Evolutionary conservation across 306 rosid species (phyloP).

Genomic region (Cucumis hystrix): DNA sequence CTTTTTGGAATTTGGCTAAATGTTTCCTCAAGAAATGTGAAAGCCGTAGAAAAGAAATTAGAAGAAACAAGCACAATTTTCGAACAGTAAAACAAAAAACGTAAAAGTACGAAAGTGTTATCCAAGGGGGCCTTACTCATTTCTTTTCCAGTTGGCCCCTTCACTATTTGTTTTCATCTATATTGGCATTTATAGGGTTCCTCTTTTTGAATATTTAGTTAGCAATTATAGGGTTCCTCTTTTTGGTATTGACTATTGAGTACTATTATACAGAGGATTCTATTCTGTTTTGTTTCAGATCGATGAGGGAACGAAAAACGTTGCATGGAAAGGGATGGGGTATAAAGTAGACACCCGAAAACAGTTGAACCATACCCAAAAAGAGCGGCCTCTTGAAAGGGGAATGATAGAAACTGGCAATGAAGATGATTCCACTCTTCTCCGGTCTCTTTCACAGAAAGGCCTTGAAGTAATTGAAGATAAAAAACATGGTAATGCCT

Average conservation of each 20-base stretch:
- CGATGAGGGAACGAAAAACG: slow-evolving; percentile 41
- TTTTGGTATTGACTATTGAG: not conserved
- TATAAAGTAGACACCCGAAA: slow-evolving; percentile 41
- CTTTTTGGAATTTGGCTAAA: too few species aligned
- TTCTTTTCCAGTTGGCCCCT: not conserved
- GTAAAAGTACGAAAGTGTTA: not conserved
- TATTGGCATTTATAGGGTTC: not conserved
- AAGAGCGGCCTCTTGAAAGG: slow-evolving; percentile 62
- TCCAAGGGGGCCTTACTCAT: not conserved
- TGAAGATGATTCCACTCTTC: slow-evolving; percentile 34
- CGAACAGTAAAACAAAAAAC: too few species aligned
- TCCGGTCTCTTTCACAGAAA: slow-evolving; percentile 40
- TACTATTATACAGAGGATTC: not conserved
- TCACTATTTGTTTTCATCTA: not conserved
- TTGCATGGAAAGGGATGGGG: slow-evolving; percentile 60
- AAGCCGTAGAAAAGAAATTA: not conserved
- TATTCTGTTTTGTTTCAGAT: slow-evolving; percentile 21
- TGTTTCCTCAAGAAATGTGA: too few species aligned
- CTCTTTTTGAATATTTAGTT: not conserved
- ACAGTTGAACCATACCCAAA: slow-evolving; percentile 13
- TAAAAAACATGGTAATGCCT: slow-evolving; percentile 12
- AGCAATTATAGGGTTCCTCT: not conserved
- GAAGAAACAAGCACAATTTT: too few species aligned
- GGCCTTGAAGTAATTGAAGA: slow-evolving; percentile 57
- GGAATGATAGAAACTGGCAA: slow-evolving; percentile 54